Evolutionary conservation across 148 eudicot species (phyloP).

Genomic region (Chenopodium album): DNA sequence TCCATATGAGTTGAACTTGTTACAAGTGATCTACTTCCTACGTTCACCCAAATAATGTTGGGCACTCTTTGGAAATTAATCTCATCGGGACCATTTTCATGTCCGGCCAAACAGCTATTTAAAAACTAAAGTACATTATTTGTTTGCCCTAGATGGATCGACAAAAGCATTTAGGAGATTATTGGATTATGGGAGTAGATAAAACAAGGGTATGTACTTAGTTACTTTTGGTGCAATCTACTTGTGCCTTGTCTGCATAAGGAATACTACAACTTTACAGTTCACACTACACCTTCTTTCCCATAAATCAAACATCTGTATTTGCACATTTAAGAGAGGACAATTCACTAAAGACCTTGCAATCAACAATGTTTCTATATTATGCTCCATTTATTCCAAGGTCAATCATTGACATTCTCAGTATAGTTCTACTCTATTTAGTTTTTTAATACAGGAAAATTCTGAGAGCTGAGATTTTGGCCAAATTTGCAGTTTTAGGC

Average conservation of each 20-base stretch:
- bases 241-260: constrained; percentile 22
- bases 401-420: constrained; percentile 18
- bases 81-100: neutral
- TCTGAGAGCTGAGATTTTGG: neutral
- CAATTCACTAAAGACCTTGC: neutral
- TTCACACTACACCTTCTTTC: constrained; percentile 10
- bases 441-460: neutral
- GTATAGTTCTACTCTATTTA: neutral
- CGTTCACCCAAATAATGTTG: neutral
- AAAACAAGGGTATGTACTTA: constrained; percentile 4
- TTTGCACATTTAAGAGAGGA: neutral
- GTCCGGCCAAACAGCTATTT: neutral
- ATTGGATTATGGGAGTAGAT: neutral
- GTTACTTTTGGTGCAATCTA: constrained; percentile 17
- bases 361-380: constrained; percentile 3
- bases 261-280: constrained; percentile 16
- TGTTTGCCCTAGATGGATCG: neutral
- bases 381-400: constrained; percentile 2
- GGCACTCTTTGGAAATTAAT: neutral
- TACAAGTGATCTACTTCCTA: neutral
- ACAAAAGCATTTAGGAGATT: neutral
- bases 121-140: neutral
- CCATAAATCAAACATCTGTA: neutral
- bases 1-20: neutral
- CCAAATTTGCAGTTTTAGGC: neutral